These are phyloP conservation scores for Penicillium freii DNA, from an alignment of 2,329 filamentous ascomycete genomes.

Conservation along the genomic window DNA sequence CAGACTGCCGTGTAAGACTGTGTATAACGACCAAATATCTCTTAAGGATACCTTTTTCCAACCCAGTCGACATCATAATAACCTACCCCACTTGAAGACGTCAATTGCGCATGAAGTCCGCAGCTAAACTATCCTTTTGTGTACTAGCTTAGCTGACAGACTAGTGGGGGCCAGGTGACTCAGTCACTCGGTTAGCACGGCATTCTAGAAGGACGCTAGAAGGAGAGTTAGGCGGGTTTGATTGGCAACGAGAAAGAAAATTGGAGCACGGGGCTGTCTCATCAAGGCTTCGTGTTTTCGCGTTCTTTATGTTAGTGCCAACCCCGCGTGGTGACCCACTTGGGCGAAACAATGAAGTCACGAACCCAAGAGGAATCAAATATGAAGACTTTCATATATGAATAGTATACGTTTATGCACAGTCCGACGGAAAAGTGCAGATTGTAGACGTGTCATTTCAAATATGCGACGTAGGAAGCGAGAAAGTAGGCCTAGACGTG, in stretches of 20 bases:
- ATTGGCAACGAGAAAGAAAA: slow-evolving; percentile 8
- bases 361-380: background rate
- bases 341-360: background rate
- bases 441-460: background rate
- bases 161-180: slow-evolving; percentile 5
- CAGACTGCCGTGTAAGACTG: background rate
- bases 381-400: background rate
- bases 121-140: background rate
- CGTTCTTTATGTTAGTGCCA: background rate
- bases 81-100: background rate
- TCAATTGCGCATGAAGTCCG: background rate
- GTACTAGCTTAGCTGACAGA: slow-evolving; percentile 8
- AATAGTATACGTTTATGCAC: background rate
- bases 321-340: slow-evolving; percentile 5
- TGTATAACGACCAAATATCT: background rate
- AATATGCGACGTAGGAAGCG: background rate
- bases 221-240: background rate
- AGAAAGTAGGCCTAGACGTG: slow-evolving; percentile 5
- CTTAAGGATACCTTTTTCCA: too few relatives aligned
- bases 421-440: background rate
- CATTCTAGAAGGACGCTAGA: slow-evolving; percentile 31
- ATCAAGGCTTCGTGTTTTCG: slow-evolving; percentile 5
- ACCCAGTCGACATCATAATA: background rate
- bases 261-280: background rate
- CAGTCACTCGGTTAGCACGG: slow-evolving; percentile 7